Evolutionary conservation across 257 asterid genomes (phyloP).

Genomic region (Handroanthus guayacan): DNA sequence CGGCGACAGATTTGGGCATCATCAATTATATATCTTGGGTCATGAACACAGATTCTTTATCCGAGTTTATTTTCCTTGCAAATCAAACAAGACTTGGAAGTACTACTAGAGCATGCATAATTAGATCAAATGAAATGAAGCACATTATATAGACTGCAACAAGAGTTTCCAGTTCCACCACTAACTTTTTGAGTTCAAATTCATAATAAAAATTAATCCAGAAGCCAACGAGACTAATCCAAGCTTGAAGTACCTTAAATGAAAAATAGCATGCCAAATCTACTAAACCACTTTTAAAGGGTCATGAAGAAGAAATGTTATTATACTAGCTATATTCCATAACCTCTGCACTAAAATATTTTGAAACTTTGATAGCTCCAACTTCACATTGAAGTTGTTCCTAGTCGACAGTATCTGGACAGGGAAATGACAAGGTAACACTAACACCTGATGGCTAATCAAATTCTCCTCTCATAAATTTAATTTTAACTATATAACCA

Average conservation of each 20-base stretch:
- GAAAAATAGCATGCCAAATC: constrained; percentile 2
- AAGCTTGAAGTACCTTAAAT: constrained; percentile 5
- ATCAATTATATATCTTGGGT: neutral
- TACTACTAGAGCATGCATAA: neutral
- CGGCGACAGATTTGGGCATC: too few species aligned
- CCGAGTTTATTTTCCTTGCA: neutral
- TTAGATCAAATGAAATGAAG: neutral
- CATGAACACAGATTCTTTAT: neutral
- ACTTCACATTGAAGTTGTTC: constrained; percentile 13
- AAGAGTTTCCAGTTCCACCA: neutral
- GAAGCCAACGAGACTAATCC: neutral
- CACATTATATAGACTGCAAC: neutral
- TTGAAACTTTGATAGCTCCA: constrained; percentile 15
- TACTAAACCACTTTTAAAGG: constrained; percentile 15
- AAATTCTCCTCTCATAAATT: constrained; percentile 2
- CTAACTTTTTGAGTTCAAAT: constrained; percentile 2
- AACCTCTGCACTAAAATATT: too few species aligned
- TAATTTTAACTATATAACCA: neutral
- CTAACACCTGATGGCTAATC: neutral
- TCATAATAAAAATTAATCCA: neutral
- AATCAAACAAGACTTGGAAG: neutral
- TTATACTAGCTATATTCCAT: neutral
- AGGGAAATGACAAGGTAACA: constrained; percentile 10
- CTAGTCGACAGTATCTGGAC: constrained; percentile 5
- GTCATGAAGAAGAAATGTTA: neutral